Conservation (phyloP, 2,329 filamentous ascomycete genomes). For the Neonectria hederae region DNA sequence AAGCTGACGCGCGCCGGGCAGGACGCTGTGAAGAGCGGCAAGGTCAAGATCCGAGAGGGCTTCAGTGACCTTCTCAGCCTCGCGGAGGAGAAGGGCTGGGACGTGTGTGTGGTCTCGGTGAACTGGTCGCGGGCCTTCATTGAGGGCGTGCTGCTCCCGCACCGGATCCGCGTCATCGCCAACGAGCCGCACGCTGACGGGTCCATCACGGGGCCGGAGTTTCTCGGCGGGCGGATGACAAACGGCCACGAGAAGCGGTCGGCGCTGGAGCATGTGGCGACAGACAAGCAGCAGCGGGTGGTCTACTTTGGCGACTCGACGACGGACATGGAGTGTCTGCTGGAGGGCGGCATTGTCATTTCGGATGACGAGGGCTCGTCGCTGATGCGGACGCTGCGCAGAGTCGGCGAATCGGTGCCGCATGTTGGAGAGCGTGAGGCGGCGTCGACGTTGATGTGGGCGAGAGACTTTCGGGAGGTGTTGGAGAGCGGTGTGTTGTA, state of each 20-base stretch:
- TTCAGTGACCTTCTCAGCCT: constrained; percentile 48
- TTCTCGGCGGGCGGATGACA: constrained; percentile 40
- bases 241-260: constrained; percentile 59
- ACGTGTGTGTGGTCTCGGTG: constrained; percentile 58
- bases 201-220: constrained; percentile 52
- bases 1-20: constrained; percentile 51
- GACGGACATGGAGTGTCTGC: constrained; percentile 65
- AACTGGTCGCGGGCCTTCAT: constrained; percentile 63
- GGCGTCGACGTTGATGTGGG: constrained; percentile 50
- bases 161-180: constrained; percentile 50
- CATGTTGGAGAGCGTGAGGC: constrained; percentile 44
- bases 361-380: constrained; percentile 48
- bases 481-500: constrained; percentile 43
- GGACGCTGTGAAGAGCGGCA: constrained; percentile 46
- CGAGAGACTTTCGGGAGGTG: constrained; percentile 56
- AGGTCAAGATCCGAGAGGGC: constrained; percentile 51
- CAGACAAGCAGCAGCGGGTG: constrained; percentile 35
- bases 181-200: constrained; percentile 55
- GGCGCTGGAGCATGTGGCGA: constrained; percentile 48
- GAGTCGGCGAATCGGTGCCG: constrained; percentile 51
- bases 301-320: constrained; percentile 68
- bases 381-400: constrained; percentile 49
- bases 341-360: constrained; percentile 59
- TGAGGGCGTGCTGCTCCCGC: constrained; percentile 52
- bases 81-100: constrained; percentile 46